These are phyloP conservation scores for Podospora appendiculata DNA, from an alignment of 495 filamentous ascomycete genomes.

Conservation along the genomic window DNA sequence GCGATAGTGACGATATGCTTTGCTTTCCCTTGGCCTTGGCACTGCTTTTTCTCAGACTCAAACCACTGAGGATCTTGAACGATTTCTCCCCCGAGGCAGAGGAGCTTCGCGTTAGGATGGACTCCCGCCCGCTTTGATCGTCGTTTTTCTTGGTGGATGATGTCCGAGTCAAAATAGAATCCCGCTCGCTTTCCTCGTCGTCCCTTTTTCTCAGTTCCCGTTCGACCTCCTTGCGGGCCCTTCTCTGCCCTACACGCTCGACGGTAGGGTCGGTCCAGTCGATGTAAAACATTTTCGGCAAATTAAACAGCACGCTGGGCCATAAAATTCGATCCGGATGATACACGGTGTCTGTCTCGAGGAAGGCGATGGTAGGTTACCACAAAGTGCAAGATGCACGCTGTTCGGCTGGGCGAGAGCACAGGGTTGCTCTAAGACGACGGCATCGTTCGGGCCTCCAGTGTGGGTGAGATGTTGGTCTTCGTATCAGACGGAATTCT, in stretches of 20 bases:
- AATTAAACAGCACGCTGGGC: background rate
- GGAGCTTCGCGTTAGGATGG: slow-evolving; percentile 29
- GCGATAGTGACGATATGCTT: slow-evolving; percentile 4
- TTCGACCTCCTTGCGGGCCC: slow-evolving; percentile 30
- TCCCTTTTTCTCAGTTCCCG: slow-evolving; percentile 23
- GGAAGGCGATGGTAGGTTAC: too few species aligned
- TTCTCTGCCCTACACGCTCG: slow-evolving; percentile 38
- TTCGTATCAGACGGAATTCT: too few species aligned
- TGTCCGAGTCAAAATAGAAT: slow-evolving; percentile 27
- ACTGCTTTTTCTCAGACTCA: slow-evolving; percentile 15
- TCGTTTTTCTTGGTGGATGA: slow-evolving; percentile 25
- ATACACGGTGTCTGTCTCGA: too few species aligned
- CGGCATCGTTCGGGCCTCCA: too few species aligned
- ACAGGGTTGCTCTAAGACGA: too few species aligned
- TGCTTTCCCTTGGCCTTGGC: slow-evolving; percentile 14
- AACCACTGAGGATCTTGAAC: slow-evolving; percentile 23
- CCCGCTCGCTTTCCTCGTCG: slow-evolving; percentile 16
- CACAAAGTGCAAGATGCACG: too few species aligned
- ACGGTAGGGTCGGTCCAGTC: slow-evolving; percentile 39
- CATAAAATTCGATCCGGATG: background rate
- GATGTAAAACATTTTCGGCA: slow-evolving; percentile 41
- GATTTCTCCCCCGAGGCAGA: slow-evolving; percentile 22
- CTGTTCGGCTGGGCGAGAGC: too few species aligned
- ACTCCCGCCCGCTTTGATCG: slow-evolving; percentile 16
- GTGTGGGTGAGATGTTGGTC: too few species aligned